Evolutionary conservation across 2,329 filamentous ascomycete genomes (phyloP), one percentile per base, ranked within the genome.

Genomic region (Colletotrichum spinosum): DNA sequence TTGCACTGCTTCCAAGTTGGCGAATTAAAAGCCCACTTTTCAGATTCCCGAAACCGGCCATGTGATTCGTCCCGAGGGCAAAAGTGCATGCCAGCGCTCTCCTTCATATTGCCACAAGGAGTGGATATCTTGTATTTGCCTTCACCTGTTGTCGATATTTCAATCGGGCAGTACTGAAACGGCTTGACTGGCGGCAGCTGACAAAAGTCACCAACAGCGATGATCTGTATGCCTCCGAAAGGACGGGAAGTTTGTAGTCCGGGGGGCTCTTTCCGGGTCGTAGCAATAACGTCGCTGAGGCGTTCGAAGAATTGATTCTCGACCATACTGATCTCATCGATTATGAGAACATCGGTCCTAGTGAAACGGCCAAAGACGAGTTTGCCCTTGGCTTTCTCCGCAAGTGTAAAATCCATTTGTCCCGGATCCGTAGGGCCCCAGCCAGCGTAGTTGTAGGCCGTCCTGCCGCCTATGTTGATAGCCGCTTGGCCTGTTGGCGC

Each of bases 321-420:
- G 0, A 90, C 79, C 88, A 91, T 91, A 66, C 84, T 88, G 61
- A 91, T 86, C 72, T 91, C 88, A 69, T 91, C 88, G 11, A 91
- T 86, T n/a, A 91, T 81, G 1, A 91, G 77, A 1, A 88, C 83
- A 52, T 90, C 78, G 0, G 83, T 87, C 0, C 72, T 38, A 0
- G 17, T 70, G 2, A 88, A 73, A 0, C 82, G 77, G 1, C 76
- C 71, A 25, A 68, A 73, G 0, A 78, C 71, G 2, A 74, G 71
- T 9, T 76, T 76, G 11, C 38, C 8, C 8, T 13, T 13, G 1
- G 59, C 38, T 12, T 37, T 6, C 6, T 34, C 6, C 6, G 44
- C 4, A 8, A 56, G 33, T 1, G 12, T 35, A 10, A 13, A 13
- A 34, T 54, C 12, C 7, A 39, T 44, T n/a, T 46, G 17, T 12